Percentiles rank a stretch among this genome's conserved stretches.
These are phyloP conservation scores for Mycosarcoma maydis DNA, from an alignment of 1,284 basidiomycete species.

Conservation along the genomic window DNA sequence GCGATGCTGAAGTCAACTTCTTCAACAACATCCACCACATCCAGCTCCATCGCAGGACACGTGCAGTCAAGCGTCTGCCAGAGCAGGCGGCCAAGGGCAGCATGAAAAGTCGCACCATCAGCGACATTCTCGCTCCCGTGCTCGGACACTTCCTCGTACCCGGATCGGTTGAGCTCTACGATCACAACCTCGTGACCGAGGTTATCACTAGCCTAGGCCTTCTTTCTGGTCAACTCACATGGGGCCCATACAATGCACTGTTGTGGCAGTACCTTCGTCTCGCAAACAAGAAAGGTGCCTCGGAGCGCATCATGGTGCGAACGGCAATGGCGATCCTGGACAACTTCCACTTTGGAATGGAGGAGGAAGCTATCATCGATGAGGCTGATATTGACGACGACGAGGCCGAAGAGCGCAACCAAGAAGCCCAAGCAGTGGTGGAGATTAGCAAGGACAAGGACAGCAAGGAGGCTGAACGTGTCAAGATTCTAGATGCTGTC, in stretches of 20 bases:
- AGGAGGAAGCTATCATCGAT: constrained; percentile 34
- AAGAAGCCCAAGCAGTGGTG: constrained; percentile 16
- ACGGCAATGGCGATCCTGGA: constrained; percentile 86
- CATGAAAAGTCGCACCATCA: constrained; percentile 78
- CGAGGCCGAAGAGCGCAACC: constrained; percentile 62
- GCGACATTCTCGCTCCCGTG: constrained; percentile 87
- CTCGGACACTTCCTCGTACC: constrained; percentile 80
- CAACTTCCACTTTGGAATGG: constrained; percentile 82
- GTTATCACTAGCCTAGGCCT: constrained; percentile 75
- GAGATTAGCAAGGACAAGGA: constrained; percentile 10
- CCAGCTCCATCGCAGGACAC: constrained; percentile 87
- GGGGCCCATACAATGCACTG: constrained; percentile 85
- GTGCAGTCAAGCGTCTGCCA: constrained; percentile 85
- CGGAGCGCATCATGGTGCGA: constrained; percentile 85
- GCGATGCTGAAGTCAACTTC: constrained; percentile 94
- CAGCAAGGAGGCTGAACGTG: constrained; percentile 34
- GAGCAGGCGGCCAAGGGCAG: constrained; percentile 80
- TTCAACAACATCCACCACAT: constrained; percentile 97
- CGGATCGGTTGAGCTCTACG: constrained; percentile 72
- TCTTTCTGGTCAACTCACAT: constrained; percentile 69
- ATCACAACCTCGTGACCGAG: constrained; percentile 92
- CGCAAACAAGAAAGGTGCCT: constrained; percentile 77
- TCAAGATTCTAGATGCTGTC: constrained; percentile 79
- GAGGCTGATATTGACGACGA: constrained; percentile 72
- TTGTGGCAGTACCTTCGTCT: constrained; percentile 84